A percentile compares a stretch with the other conserved stretches of the same genome.
phyloP scores from a whole-genome alignment of 176 grass and related monocot species.

The Bolboschoenus planiculmis region DNA sequence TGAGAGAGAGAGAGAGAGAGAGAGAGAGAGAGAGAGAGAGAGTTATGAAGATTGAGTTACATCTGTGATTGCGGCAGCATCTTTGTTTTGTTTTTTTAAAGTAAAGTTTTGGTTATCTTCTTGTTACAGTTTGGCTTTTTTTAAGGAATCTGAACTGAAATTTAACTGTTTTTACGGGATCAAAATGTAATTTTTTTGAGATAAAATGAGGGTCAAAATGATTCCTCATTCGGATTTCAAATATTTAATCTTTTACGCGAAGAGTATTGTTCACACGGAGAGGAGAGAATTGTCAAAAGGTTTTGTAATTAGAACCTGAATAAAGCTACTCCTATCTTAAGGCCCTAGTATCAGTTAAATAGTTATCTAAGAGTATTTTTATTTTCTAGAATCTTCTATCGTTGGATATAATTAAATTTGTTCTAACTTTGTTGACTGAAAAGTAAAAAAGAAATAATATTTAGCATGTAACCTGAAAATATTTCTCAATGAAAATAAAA shows the following conservation, averaged over 20 bases:
- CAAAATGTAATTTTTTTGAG: no score
- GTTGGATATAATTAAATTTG: neutral
- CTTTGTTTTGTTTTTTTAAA: slow-evolving; percentile 1
- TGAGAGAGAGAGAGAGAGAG: neutral
- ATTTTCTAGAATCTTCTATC: neutral
- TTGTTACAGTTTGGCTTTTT: neutral
- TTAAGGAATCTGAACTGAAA: neutral
- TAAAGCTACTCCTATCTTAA: neutral
- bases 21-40: neutral
- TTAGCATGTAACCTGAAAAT: neutral
- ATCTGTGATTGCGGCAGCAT: neutral
- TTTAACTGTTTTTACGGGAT: neutral
- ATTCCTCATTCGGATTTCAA: no score
- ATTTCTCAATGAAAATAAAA: neutral
- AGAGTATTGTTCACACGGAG: no score
- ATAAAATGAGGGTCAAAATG: no score
- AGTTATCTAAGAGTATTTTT: neutral
- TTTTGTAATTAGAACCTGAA: neutral
- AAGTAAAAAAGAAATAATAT: no score
- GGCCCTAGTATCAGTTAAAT: neutral
- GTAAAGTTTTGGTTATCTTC: neutral
- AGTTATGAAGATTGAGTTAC: neutral
- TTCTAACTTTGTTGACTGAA: neutral
- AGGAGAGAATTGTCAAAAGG: no score
- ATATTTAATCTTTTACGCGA: no score